A percentile compares a stretch with the other conserved stretches of the same genome.
phyloP scores from a whole-genome alignment of 371 early-diverging fungal genomes.

The Rhizopus sp. region DNA sequence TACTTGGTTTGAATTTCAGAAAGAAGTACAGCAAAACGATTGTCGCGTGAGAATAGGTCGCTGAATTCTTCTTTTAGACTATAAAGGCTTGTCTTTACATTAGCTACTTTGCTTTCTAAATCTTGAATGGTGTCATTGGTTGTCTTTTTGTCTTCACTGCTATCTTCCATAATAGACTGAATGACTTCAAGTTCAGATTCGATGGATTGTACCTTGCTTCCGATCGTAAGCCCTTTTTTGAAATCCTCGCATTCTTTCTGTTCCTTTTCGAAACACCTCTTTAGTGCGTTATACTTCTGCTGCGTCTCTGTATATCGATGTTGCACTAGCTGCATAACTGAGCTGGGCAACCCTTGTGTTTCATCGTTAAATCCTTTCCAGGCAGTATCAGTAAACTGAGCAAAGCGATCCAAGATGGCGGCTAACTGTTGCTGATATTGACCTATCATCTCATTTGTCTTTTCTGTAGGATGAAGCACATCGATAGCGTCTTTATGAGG shows the following conservation, averaged over 20 bases:
- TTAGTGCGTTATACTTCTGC: slow-evolving; percentile 8
- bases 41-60: slow-evolving; percentile 27
- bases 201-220: slow-evolving; percentile 27
- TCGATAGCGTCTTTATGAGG: neutral
- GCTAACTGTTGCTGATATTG: slow-evolving; percentile 11
- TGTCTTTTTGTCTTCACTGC: slow-evolving; percentile 25
- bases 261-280: slow-evolving; percentile 17
- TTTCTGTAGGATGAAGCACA: slow-evolving; percentile 36
- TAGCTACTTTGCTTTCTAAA: slow-evolving; percentile 37
- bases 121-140: slow-evolving; percentile 37
- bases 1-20: slow-evolving; percentile 31
- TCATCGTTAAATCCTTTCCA: slow-evolving; percentile 32
- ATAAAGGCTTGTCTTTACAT: slow-evolving; percentile 32
- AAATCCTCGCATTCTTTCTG: slow-evolving; percentile 25
- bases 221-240: slow-evolving; percentile 33
- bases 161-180: slow-evolving; percentile 37
- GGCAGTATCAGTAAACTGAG: slow-evolving; percentile 19
- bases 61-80: slow-evolving; percentile 32
- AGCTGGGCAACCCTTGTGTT: slow-evolving; percentile 16
- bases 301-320: slow-evolving; percentile 7
- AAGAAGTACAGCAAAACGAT: slow-evolving; percentile 21
- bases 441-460: slow-evolving; percentile 8
- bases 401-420: slow-evolving; percentile 6
- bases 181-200: slow-evolving; percentile 44
- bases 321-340: slow-evolving; percentile 14